A percentile compares a stretch with the other conserved stretches of the same genome.
These are phyloP conservation scores for Kuraishia borneana DNA, from an alignment of 805 yeast species.

Conservation along the genomic window DNA sequence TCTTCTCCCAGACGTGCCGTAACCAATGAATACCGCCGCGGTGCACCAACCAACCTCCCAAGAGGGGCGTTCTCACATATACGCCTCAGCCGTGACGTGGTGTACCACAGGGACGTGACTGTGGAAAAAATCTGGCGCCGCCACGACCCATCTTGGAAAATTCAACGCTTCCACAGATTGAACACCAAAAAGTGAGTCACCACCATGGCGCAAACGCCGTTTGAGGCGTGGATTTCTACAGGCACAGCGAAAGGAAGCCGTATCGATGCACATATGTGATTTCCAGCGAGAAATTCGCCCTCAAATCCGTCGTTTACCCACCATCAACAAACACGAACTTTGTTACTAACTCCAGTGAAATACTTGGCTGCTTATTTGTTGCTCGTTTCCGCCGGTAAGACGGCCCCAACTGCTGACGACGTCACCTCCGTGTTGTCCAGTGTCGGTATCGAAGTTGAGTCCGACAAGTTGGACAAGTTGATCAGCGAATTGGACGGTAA, in stretches of 20 bases:
- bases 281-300: neutral
- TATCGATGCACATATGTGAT: neutral
- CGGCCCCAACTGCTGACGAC: slow-evolving; percentile 83
- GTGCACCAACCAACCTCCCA: no score
- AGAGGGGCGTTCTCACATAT: neutral
- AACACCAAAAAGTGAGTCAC: no score
- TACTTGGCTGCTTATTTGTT: slow-evolving; percentile 91
- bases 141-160: no score
- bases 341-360: slow-evolving; percentile 39
- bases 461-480: slow-evolving; percentile 59
- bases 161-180: no score
- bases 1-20: no score
- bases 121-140: neutral
- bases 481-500: slow-evolving; percentile 73
- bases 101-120: neutral
- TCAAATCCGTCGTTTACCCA: neutral
- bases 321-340: neutral
- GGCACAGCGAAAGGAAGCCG: no score
- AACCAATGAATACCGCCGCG: no score
- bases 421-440: slow-evolving; percentile 82
- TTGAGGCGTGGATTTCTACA: no score
- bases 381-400: slow-evolving; percentile 80
- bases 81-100: neutral
- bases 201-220: no score
- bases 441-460: slow-evolving; percentile 87